Evolutionary conservation across 805 yeast genomes (phyloP), one percentile per base, ranked within the genome.

Genomic region (Saccharomyces kudriavzevii): DNA sequence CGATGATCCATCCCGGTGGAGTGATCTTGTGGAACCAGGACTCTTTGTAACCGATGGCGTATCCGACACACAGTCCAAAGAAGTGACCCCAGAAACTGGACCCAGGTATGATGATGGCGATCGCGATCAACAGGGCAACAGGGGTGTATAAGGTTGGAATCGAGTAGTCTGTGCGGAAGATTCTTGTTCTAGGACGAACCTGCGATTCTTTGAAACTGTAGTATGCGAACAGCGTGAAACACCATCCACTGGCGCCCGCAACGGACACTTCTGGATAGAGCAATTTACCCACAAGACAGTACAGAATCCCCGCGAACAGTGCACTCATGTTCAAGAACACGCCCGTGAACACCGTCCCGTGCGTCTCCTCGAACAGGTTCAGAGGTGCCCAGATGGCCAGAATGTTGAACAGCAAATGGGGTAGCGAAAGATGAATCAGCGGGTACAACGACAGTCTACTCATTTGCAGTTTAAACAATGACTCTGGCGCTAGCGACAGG

Each of bases 341-440:
- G 3, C 95, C 96, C 3, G 96, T 86, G 68, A 88, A 81, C 2
- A 89, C 85, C 0, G 97, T 89, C 5, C 97, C 97, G 62, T 88
- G 85, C 24, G 70, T 66, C 53, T 76, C 72, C 73, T 89, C 97
- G 68, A 84, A 89, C 50, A 75, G 74, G 11, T 84, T 73, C 61
- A 89, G 67, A 22, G 87, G 82, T 0, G 85, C 78, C 54, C 78
- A 73, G 47, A 89, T 64, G 1, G 85, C 77, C 40, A 81, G 55
- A 8, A 80, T 54, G 61, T 88, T 89, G 60, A 85, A 69, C 3
- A 78, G 48, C 65, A 89, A 71, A 65, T 89, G 96, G 50, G 83
- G 56, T 24, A 80, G 57, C 24, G 79, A 76, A n/a, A 73, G 61
- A 68, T 89, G 96, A 28, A 81, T 82, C 61, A 89, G 69, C 1